Evolutionary conservation across 192 early-diverging fungal genomes (phyloP), one percentile per base, ranked within the genome.

Genomic region (Spinellus fusiger): DNA sequence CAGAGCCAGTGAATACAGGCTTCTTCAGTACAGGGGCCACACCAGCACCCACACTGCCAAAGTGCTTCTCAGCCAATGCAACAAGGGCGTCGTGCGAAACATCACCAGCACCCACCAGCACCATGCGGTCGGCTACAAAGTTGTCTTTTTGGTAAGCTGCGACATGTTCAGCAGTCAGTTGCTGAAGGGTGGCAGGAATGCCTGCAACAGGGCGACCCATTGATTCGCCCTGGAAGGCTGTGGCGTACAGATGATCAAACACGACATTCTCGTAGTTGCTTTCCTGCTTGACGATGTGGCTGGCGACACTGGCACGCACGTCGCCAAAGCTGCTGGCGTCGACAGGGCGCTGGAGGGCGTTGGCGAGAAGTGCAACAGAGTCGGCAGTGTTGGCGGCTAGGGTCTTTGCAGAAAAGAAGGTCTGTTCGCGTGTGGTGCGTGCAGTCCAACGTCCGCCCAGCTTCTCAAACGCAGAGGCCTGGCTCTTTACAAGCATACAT

Each of bases 361-460:
- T 94, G 49, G 89, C 85, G 52, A 98, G 80, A 64, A 95, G 82
- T 64, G 90, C 94, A 40, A 96, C 93, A 22, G 92, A 81, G 58
- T 77, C 73, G 27, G 84, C 77, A 49, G 92, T 84, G 69, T 95
- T 93, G 53, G 82, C 71, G 59, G 84, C 84, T 53, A 95, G 80
- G 18, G 93, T 77, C 76, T 95, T 94, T 61, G 93, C 93, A 69
- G 94, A 95, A 83, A 95, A 98, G 57, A 93, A 93, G 35, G 95
- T 96, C 78, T 96, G 95, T 69, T 98, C 95, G 59, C 95, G 88
- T 23, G 94, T 93, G 26, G 95, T 98, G 77, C 95, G 93, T 54
- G 95, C 93, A 76, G 94, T 95, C 70, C 96, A 76, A 73, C 94
- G 91, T 50, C 90, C 93, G 37, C 95, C 95, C 80, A 98, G 91